Base-by-base conservation (phyloP, 2,329 filamentous ascomycete species). In the Colletotrichum sp. region DNA sequence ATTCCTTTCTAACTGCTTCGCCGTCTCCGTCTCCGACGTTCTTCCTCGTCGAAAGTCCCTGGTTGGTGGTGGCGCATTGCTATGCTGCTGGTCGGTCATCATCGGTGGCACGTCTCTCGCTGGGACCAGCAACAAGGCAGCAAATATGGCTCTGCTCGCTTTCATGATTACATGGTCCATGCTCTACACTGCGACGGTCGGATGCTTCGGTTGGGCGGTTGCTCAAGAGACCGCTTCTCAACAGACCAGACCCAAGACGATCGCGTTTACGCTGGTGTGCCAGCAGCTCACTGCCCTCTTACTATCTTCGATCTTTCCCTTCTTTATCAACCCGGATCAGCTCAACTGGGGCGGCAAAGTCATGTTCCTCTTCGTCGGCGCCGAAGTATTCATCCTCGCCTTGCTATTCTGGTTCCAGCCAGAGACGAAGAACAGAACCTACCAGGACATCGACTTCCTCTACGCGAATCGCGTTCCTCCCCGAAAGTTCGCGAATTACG, bases 331-430 rank as follows among this genome's bases (percentile, higher is more conserved):
- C 77, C 83, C 83, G 0, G 81, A 84, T 70, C 83, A 84, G 28
- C 78, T 84, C 0, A 84, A 85, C 71, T 84, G 83, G 83, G 83
- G 83, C 0, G 83, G 83, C 36, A 85, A 81, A 75, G 78, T 84
- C 73, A 84, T 84, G 81, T 84, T 84, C 61, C 18, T 84, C 28
- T 84, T 84, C 66, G 83, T 83, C 7, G 82, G 76, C 1, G 82
- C 82, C 1, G 83, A 84, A 76, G 69, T 83, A 2, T 78, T 84
- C 30, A 83, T 84, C 24, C 79, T 84, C 7, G 76, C 69, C 2
- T 74, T 63, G 1, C 74, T 84, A 4, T 84, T 80, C 34, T 82
- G 82, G 77, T 80, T 84, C 72, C 83, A 84, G 74, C 83, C 83
- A 5, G 83, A 84, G 80, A 84, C 83, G 1, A 84, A 84, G 81